Percentiles rank a stretch among this genome's conserved stretches.
Evolutionary conservation across 1,284 basidiomycete genomes (phyloP).

Genomic region (Inonotus obliquus): DNA sequence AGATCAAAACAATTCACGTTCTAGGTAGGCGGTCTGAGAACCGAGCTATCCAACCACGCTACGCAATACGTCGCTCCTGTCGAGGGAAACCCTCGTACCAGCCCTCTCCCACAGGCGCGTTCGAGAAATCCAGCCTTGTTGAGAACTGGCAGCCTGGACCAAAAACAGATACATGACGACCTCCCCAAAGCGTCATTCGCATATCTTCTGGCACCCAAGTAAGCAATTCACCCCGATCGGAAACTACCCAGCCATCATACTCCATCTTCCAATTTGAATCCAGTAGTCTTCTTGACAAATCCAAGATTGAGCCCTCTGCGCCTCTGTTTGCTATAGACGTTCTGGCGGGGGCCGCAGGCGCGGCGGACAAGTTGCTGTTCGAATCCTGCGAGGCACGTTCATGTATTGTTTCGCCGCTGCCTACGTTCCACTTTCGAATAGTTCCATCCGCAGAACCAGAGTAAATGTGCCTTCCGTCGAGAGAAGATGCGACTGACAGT

Average conservation of each 20-base stretch:
- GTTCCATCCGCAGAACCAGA: neutral
- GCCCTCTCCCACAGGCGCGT: neutral
- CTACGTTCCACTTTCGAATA: neutral
- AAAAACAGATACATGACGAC: neutral
- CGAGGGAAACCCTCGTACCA: neutral
- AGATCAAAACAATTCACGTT: too few species aligned
- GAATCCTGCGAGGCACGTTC: neutral
- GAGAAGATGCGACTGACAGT: slow-evolving; percentile 12
- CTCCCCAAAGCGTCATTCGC: neutral
- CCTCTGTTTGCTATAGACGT: neutral
- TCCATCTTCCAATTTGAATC: neutral
- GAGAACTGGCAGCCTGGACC: neutral
- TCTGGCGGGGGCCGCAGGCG: too few species aligned
- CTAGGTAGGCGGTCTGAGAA: too few species aligned
- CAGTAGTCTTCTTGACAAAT: neutral
- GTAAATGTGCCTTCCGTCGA: neutral
- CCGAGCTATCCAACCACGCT: too few species aligned
- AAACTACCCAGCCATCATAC: neutral
- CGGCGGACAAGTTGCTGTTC: too few species aligned
- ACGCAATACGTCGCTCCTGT: too few species aligned
- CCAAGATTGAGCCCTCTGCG: neutral
- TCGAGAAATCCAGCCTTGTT: neutral
- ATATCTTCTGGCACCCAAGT: neutral
- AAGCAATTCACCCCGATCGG: neutral
- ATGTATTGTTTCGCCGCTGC: neutral